Conservation (phyloP, 495 filamentous ascomycete genomes). For the Aspergillus sclerotiicarbonarius region DNA sequence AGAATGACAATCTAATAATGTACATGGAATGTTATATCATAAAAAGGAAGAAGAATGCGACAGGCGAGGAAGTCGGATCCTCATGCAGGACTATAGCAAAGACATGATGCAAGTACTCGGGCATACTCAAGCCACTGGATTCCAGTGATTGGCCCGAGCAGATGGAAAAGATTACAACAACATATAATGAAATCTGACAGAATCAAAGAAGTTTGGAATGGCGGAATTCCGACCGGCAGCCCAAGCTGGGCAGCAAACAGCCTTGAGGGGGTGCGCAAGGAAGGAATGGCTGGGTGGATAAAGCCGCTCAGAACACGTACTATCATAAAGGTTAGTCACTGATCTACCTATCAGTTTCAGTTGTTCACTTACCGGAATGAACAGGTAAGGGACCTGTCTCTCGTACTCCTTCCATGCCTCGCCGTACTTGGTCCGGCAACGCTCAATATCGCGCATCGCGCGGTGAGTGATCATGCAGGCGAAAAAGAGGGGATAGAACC, state of each 20-base stretch:
- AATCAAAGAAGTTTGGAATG: slow-evolving; percentile 1
- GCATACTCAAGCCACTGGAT: neutral
- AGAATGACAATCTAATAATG: slow-evolving; percentile 11
- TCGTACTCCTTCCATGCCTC: slow-evolving; percentile 90
- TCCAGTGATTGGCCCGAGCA: neutral
- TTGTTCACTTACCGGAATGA: slow-evolving; percentile 79
- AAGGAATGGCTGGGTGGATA: neutral
- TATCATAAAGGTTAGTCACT: slow-evolving; percentile 1
- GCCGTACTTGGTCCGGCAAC: slow-evolving; percentile 86
- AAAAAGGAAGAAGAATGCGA: slow-evolving; percentile 1
- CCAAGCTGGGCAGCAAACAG: neutral
- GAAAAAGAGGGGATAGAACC: slow-evolving; percentile 97
- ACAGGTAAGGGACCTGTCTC: slow-evolving; percentile 83
- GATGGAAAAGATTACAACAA: slow-evolving; percentile 1
- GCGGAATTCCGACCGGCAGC: neutral
- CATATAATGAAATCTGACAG: neutral
- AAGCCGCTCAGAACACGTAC: slow-evolving; percentile 20
- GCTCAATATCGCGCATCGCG: slow-evolving; percentile 76
- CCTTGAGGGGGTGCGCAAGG: neutral
- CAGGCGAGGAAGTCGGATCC: neutral
- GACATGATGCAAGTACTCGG: neutral
- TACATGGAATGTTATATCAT: slow-evolving; percentile 17
- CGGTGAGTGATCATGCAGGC: slow-evolving; percentile 87
- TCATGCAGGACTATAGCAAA: neutral
- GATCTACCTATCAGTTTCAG: neutral